Conservation (phyloP, 2,329 filamentous ascomycete species). For the Penicillium sp. region DNA sequence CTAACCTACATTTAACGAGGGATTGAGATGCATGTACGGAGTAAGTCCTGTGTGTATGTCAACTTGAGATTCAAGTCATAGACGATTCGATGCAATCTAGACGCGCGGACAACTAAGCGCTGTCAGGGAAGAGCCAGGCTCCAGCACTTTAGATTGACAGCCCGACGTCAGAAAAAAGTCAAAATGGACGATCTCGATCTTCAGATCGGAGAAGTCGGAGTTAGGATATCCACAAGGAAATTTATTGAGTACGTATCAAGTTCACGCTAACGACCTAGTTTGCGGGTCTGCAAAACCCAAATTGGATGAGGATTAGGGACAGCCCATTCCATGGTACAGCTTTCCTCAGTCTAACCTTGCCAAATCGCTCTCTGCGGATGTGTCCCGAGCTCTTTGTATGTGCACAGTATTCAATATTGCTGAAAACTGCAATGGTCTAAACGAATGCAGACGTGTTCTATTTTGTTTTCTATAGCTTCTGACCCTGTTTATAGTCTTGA, state of each 20-base stretch:
- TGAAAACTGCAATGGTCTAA: too few species aligned
- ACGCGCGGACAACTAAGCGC: conserved; percentile 15
- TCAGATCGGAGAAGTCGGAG: not conserved
- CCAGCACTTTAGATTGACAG: conserved; percentile 1
- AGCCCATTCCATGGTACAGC: not conserved
- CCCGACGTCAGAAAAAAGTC: conserved; percentile 12
- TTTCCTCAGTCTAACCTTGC: too few species aligned
- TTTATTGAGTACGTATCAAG: not conserved
- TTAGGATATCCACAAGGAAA: not conserved
- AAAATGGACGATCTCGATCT: not conserved
- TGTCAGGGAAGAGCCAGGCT: conserved; percentile 17
- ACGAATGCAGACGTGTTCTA: too few species aligned
- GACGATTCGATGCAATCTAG: not conserved
- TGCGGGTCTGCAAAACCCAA: conserved; percentile 6
- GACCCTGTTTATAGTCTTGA: too few species aligned
- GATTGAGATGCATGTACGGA: too few species aligned
- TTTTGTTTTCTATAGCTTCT: too few species aligned
- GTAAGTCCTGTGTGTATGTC: too few species aligned
- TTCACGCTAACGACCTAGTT: conserved; percentile 14
- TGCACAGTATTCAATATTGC: too few species aligned
- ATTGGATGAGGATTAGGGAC: not conserved
- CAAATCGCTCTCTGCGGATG: too few species aligned
- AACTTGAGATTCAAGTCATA: too few species aligned
- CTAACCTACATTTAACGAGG: too few species aligned
- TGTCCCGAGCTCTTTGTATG: too few species aligned